phyloP scores from a whole-genome alignment of 2,329 filamentous ascomycete species.

The Exophiala viscosa region DNA sequence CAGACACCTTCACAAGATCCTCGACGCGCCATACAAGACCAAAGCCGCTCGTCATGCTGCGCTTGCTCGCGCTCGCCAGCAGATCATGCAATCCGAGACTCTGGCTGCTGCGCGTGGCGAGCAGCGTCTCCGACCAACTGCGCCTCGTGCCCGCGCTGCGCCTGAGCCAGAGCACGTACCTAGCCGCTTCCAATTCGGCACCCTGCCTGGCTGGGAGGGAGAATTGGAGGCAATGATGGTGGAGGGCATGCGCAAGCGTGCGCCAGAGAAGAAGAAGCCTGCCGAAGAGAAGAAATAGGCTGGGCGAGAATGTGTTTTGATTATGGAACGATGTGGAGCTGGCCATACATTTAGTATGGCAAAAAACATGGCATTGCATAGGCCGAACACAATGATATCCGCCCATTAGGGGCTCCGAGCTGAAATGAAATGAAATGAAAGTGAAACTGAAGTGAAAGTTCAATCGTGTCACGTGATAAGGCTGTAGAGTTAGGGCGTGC shows the following conservation, averaged over 20 bases:
- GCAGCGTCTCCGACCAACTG: slow-evolving; percentile 4
- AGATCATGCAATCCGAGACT: slow-evolving; percentile 13
- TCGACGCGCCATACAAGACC: not conserved
- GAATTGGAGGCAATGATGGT: slow-evolving; percentile 16
- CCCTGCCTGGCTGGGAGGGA: slow-evolving; percentile 6
- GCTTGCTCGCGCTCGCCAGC: slow-evolving; percentile 6
- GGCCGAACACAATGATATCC: not conserved
- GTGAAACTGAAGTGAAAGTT: not conserved
- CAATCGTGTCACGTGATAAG: not conserved
- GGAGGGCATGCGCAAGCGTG: not conserved
- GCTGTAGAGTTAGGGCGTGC: too few species aligned
- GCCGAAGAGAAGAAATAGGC: not conserved
- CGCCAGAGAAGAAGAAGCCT: not conserved
- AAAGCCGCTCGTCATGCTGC: slow-evolving; percentile 2
- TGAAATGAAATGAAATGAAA: not conserved
- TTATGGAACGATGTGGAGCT: not conserved
- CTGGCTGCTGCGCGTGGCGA: slow-evolving; percentile 9
- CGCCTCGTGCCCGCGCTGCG: not conserved
- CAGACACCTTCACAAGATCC: not conserved
- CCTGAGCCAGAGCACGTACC: not conserved
- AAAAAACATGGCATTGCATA: not conserved
- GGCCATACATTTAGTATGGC: not conserved
- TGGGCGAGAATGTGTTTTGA: not conserved
- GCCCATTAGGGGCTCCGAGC: not conserved
- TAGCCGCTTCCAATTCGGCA: slow-evolving; percentile 9